A percentile compares a stretch with the other conserved stretches of the same genome.
Conservation (phyloP, 805 yeast species). For the Ascoidea rubescens region DNA sequence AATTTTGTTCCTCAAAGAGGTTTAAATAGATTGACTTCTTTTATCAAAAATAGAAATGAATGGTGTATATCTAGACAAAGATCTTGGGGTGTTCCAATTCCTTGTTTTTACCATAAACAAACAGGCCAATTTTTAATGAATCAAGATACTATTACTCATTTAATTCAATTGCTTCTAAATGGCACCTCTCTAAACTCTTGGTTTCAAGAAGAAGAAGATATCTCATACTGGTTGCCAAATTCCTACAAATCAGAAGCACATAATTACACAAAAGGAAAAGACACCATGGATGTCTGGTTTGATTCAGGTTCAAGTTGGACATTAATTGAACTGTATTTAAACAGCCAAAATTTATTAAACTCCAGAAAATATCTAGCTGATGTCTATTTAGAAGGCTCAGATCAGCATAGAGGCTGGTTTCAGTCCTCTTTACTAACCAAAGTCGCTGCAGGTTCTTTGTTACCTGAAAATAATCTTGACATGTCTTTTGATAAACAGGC, state of each 20-base stretch:
- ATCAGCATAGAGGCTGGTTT: conserved; percentile 99
- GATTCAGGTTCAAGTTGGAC: conserved; percentile 95
- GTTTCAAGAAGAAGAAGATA: conserved; percentile 46
- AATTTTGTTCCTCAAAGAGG: conserved; percentile 68
- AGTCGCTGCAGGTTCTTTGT: conserved; percentile 26
- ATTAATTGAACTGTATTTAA: conserved; percentile 27
- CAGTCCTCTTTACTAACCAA: conserved; percentile 83
- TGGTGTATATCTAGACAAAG: conserved; percentile 98
- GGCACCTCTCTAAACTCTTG: conserved; percentile 60
- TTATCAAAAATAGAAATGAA: conserved; percentile 66
- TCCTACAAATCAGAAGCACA: conserved; percentile 25
- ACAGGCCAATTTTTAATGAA: conserved; percentile 56
- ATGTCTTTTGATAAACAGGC: conserved; percentile 22
- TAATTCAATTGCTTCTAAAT: conserved; percentile 38
- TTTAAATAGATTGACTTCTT: conserved; percentile 51
- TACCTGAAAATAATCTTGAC: conserved; percentile 17
- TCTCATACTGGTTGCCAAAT: conserved; percentile 64
- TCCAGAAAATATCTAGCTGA: conserved; percentile 44
- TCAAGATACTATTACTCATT: conserved; percentile 37
- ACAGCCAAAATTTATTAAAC: conserved; percentile 20
- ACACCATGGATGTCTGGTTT: conserved; percentile 99
- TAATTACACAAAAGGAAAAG: conserved; percentile 51
- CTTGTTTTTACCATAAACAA: conserved; percentile 53
- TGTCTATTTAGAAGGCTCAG: conserved; percentile 92
- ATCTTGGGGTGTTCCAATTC: conserved; percentile 97